Evolutionary conservation across 2,329 filamentous ascomycete genomes (phyloP), one percentile per base, ranked within the genome.

Genomic region (Xylariales sp.): DNA sequence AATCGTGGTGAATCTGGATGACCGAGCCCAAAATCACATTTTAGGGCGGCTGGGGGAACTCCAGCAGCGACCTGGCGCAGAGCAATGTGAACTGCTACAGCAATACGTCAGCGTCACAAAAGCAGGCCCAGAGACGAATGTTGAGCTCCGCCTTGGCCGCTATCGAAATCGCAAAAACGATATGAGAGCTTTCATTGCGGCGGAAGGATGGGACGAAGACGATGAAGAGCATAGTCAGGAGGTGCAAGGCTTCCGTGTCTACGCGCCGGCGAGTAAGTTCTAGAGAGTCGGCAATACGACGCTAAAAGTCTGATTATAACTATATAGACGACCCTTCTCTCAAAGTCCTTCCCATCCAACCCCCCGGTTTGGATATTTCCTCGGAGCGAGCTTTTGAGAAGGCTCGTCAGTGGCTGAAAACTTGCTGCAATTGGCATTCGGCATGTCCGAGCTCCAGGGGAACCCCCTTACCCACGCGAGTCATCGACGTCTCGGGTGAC

Each of bases 91-190:
- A 28, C 30, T 58, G 30, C 30, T 58, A 32, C 55, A 36, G 55
- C 55, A 58, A 36, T 58, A 46, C 43, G 43, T 36, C 30, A 48
- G 55, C 43, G 43, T 58, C 55, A 58, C 55, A 30, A 58, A 58
- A 58, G 55, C 55, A 58, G 43, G 55, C 5, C 55, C 28, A 14
- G 55, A 58, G 28, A 48, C 43, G 0, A 48, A 36, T 36, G 55
- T 58, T 16, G 55, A 58, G 55, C 43, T 58, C 30, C 55, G 43
- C 43, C 8, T 58, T 16, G 55, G 41, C n/a, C 55, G 55, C 41
- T 58, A 58, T 36, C 55, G 55, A 9, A 58, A 58, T 58, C 55
- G 55, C 46, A 58, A 58, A 48, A 28, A 58, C 23, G 41, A 58
- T 32, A 23, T 58, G 55, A 41, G 55, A 34, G 55, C 55, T 58